A percentile compares a stretch with the other conserved stretches of the same genome.
Conservation (phyloP, 495 filamentous ascomycete species). For the Lepraria neglecta region DNA sequence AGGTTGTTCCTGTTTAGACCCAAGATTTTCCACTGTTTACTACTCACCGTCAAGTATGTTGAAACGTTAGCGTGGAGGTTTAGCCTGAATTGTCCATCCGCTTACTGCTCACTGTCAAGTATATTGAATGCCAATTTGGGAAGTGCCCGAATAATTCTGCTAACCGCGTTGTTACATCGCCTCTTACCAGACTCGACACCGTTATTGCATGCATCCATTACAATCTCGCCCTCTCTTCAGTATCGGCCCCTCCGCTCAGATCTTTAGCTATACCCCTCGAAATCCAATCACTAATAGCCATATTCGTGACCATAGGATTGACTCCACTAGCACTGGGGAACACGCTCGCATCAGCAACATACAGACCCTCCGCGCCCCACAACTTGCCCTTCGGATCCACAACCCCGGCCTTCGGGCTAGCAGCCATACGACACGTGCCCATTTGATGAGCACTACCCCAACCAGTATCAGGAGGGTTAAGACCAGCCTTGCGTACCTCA, state of each 20-base stretch:
- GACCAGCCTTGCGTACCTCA: constrained; percentile 49
- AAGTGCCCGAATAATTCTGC: too few species aligned
- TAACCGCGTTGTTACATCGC: too few species aligned
- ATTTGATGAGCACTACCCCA: constrained; percentile 80
- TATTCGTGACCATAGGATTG: constrained; percentile 88
- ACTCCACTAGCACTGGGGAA: constrained; percentile 87
- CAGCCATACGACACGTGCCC: constrained; percentile 81
- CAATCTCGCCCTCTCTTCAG: neutral
- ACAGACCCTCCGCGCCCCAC: constrained; percentile 68
- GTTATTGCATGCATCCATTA: neutral
- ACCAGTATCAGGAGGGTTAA: constrained; percentile 40
- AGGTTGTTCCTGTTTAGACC: too few species aligned
- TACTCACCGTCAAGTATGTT: too few species aligned
- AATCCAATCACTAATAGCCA: constrained; percentile 72
- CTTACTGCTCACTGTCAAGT: too few species aligned
- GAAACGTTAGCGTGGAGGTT: too few species aligned
- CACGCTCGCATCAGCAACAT: constrained; percentile 79
- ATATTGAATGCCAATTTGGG: too few species aligned
- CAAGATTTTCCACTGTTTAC: too few species aligned
- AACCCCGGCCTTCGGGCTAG: constrained; percentile 52
- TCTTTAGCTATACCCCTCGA: constrained; percentile 42
- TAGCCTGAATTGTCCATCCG: too few species aligned
- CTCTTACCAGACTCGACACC: too few species aligned
- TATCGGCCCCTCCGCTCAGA: neutral
- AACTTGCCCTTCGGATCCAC: constrained; percentile 69